These are phyloP conservation scores for Phylloporus scabripes DNA, from an alignment of 768 basidiomycete species.

Conservation along the genomic window DNA sequence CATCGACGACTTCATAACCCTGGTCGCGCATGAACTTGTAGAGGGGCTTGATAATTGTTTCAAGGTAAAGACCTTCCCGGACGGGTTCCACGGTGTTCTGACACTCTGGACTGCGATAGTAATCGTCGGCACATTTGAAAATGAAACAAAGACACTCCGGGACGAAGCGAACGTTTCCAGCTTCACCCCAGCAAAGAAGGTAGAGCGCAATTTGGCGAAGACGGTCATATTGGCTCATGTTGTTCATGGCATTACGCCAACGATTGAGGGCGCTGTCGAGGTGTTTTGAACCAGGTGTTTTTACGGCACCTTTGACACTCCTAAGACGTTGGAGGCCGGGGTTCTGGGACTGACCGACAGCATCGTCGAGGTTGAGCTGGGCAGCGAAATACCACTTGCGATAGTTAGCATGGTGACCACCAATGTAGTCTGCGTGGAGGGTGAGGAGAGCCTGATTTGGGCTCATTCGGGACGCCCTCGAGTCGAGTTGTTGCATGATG, in stretches of 20 bases:
- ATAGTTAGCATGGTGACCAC: conserved; percentile 97
- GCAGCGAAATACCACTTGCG: conserved; percentile 99
- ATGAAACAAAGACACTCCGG: conserved; percentile 98
- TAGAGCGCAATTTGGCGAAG: conserved; percentile 94
- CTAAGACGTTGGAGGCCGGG: conserved; percentile 87
- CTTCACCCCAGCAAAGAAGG: conserved; percentile 98
- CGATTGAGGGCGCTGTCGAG: conserved; percentile 90
- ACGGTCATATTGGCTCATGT: conserved; percentile 98
- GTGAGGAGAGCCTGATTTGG: conserved; percentile 95
- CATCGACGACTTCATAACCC: conserved; percentile 92
- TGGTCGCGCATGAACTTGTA: conserved; percentile 97
- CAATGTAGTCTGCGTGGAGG: conserved; percentile 97
- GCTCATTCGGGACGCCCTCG: conserved; percentile 95
- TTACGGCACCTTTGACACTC: conserved; percentile 61
- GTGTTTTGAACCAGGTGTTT: conserved; percentile 61
- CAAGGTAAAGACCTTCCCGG: conserved; percentile 90
- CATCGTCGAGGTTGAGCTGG: conserved; percentile 98
- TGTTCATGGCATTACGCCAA: conserved; percentile 98
- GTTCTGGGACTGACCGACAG: conserved; percentile 92
- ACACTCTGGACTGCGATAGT: conserved; percentile 96
- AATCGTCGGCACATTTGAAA: conserved; percentile 99
- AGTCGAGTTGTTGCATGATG: conserved; percentile 96
- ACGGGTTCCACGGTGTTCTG: conserved; percentile 92
- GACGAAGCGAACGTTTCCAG: conserved; percentile 93
- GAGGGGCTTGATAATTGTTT: conserved; percentile 87